These are phyloP conservation scores for Aspergillus hortae DNA, from an alignment of 2,329 filamentous ascomycete genomes.

Conservation along the genomic window DNA sequence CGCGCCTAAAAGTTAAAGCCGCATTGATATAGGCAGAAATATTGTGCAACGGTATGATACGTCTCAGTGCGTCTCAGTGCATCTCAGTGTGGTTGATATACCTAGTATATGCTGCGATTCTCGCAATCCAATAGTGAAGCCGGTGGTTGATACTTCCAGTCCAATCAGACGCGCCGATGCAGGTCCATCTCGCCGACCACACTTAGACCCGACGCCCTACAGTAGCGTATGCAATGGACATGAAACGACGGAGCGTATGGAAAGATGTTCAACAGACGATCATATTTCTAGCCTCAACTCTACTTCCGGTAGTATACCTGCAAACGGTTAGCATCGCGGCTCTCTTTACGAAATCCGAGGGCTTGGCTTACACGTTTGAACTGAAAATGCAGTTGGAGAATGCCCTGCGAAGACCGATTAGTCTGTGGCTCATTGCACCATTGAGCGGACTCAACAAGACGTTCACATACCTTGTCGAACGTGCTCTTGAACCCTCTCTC, in stretches of 20 bases:
- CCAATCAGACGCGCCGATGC: conserved; percentile 21
- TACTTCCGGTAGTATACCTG: conserved; percentile 50
- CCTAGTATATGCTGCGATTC: not conserved
- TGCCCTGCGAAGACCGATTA: conserved; percentile 60
- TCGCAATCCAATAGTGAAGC: conserved; percentile 10
- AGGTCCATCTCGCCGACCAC: not conserved
- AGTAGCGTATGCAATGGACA: not conserved
- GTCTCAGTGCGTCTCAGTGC: conserved; percentile 6
- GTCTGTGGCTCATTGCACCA: not conserved
- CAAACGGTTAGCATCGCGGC: conserved; percentile 4
- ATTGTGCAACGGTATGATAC: conserved; percentile 7
- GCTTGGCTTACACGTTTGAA: conserved; percentile 81
- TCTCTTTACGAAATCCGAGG: not conserved
- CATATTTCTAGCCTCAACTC: conserved; percentile 8
- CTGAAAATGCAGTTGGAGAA: conserved; percentile 94
- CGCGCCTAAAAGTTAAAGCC: conserved; percentile 6
- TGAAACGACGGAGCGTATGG: too few relatives aligned
- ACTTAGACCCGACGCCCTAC: not conserved
- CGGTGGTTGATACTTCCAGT: conserved; percentile 22
- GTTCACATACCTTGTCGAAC: conserved; percentile 80
- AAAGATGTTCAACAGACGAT: not conserved
- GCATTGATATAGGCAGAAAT: not conserved
- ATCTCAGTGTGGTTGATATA: conserved; percentile 12
- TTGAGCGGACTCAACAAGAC: not conserved
- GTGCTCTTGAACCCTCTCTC: conserved; percentile 94